These are phyloP conservation scores for Aciculosporium take DNA, from an alignment of 2,329 filamentous ascomycete species.

Conservation along the genomic window DNA sequence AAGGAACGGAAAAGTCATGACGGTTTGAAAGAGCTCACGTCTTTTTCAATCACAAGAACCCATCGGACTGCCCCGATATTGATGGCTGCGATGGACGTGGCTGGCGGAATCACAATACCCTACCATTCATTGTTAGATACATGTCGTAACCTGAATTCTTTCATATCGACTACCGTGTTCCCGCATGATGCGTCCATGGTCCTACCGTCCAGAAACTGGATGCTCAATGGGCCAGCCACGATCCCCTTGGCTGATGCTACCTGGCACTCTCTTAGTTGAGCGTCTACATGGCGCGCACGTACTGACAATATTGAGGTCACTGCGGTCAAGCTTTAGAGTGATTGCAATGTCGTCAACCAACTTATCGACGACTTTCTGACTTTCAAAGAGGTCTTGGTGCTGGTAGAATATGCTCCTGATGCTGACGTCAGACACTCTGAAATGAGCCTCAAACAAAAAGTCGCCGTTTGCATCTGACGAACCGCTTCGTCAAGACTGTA, in stretches of 20 bases:
- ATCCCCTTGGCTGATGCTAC: conserved; percentile 62
- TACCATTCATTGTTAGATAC: conserved; percentile 17
- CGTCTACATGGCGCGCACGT: neutral
- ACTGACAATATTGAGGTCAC: conserved; percentile 55
- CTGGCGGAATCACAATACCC: conserved; percentile 47
- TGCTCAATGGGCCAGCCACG: conserved; percentile 41
- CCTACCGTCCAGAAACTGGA: conserved; percentile 32
- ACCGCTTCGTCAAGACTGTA: conserved; percentile 48
- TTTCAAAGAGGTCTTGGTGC: conserved; percentile 55
- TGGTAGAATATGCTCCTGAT: conserved; percentile 68
- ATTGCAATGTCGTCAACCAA: conserved; percentile 62
- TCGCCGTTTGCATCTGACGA: conserved; percentile 5
- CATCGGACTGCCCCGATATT: conserved; percentile 38
- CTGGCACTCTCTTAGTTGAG: conserved; percentile 23
- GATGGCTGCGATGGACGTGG: conserved; percentile 33
- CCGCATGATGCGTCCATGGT: conserved; percentile 17
- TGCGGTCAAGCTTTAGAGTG: conserved; percentile 50
- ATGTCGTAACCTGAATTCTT: neutral
- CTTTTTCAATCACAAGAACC: conserved; percentile 68
- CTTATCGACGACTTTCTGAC: conserved; percentile 53
- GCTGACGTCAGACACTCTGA: neutral
- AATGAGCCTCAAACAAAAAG: neutral
- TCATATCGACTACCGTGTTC: conserved; percentile 14
- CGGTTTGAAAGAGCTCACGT: conserved; percentile 33
- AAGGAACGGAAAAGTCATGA: neutral